Base-by-base conservation (phyloP, 176 grass and related monocot genomes). In the Tillandsia fasciculata region DNA sequence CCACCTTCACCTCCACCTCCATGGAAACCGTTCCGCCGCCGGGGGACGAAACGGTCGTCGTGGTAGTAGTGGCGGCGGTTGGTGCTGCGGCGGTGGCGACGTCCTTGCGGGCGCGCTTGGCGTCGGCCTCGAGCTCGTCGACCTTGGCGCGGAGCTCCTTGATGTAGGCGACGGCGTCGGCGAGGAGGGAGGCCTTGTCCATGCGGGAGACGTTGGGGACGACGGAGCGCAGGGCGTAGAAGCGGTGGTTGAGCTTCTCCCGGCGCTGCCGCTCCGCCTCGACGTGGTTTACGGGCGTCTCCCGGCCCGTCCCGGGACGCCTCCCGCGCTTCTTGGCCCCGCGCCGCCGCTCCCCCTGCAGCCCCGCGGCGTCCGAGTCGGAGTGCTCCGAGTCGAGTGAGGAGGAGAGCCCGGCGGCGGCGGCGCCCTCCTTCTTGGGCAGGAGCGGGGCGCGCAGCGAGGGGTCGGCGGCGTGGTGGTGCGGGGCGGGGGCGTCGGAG, bases 111-210 rank as follows among this genome's bases (percentile, higher is more conserved):
- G 9, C 57, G 47, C 47, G 54, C 70, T 64, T 78, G 1, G 77
- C 69, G 10, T 14, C 57, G 15, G 42, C 50, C 68, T 84, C 82
- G 0, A 84, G 53, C 3, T 64, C 15, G 48, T 67, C 72, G 49
- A 84, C 15, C 33, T 66, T 64, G 6, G 49, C 50, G 14, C 71
- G 64, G 8, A 84, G 71, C 67, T 79, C 67, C 15, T 68, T 74
- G 50, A 84, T 84, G 82, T 84, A 84, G 10, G 77, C 9, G 2
- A 78, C 66, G 28, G 82, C 77, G 54, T 84, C 81, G 12, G 65
- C 65, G 13, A 84, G 75, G 12, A 84, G 81, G 22, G 81, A 84
- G 24, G 81, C 81, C 75, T 84, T 84, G 81, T 84, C 81, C 81
- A 84, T 84, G 65, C 76, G 63, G 47, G 81, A 84, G 53, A 79